Percentiles rank a stretch among this genome's conserved stretches.
Evolutionary conservation across 1,139 yeast species (phyloP).

Genomic region (Diutina siamensis): DNA sequence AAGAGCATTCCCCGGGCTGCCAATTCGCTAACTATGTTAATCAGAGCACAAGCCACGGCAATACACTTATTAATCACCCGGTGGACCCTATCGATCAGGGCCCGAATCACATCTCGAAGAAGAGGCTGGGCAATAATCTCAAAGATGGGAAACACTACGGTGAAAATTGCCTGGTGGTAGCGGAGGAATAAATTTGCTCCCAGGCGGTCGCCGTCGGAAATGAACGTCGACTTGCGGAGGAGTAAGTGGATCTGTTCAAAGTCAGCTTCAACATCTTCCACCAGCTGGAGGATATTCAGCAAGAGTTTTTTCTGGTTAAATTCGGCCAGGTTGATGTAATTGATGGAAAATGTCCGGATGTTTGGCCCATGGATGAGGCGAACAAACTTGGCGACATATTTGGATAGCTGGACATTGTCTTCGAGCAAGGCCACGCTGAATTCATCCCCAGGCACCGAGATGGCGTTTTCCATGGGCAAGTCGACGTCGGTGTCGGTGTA

Average conservation of each 20-base stretch:
- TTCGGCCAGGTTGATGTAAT: conserved; percentile 30
- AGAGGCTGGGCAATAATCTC: conserved; percentile 34
- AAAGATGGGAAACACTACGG: conserved; percentile 34
- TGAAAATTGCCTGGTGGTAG: conserved; percentile 34
- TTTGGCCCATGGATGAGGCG: conserved; percentile 25
- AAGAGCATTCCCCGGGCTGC: conserved; percentile 26
- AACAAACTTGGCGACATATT: conserved; percentile 24
- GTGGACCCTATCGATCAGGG: conserved; percentile 27
- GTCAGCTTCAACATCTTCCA: conserved; percentile 18
- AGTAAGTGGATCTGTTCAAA: conserved; percentile 23
- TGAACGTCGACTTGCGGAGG: conserved; percentile 15
- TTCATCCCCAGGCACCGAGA: conserved; percentile 13
- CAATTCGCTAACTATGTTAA: conserved; percentile 27
- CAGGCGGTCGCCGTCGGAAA: conserved; percentile 13
- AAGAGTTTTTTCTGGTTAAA: conserved; percentile 25
- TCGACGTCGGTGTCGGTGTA: conserved; percentile 41
- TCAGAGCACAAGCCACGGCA: conserved; percentile 23
- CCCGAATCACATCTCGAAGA: conserved; percentile 22
- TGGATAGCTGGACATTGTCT: conserved; percentile 29
- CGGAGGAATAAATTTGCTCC: conserved; percentile 32
- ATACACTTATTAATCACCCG: conserved; percentile 10
- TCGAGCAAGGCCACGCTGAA: conserved; percentile 24
- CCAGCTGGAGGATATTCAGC: conserved; percentile 20
- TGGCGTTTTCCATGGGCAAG: conserved; percentile 24
- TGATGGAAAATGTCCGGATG: conserved; percentile 26